Conservation (phyloP, 2,329 filamentous ascomycete genomes). For the Penicillium palitans region DNA sequence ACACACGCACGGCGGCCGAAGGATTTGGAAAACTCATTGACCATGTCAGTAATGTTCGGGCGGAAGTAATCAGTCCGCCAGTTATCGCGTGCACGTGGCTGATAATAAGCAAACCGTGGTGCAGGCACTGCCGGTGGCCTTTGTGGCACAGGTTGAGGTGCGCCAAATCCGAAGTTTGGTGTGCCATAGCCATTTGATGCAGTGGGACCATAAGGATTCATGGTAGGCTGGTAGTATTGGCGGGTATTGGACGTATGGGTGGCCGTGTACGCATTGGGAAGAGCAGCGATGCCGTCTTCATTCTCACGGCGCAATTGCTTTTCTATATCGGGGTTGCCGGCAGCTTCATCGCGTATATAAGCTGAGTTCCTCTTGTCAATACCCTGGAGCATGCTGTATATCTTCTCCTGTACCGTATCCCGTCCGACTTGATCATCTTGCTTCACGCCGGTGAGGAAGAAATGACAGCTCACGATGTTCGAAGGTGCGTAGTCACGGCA, state of each 20-base stretch:
- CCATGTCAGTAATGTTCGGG: constrained; percentile 82
- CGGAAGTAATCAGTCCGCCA: constrained; percentile 93
- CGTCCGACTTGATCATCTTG: constrained; percentile 63
- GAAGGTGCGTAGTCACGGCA: constrained; percentile 86
- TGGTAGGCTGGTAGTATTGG: constrained; percentile 21
- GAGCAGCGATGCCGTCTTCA: constrained; percentile 78
- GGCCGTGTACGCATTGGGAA: constrained; percentile 58
- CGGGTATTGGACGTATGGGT: constrained; percentile 21
- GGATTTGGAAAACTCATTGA: constrained; percentile 77
- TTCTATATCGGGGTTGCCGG: constrained; percentile 75
- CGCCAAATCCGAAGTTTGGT: constrained; percentile 71
- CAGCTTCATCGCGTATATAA: constrained; percentile 76
- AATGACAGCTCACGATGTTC: constrained; percentile 87
- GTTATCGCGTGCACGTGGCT: constrained; percentile 59
- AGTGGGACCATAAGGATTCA: constrained; percentile 5
- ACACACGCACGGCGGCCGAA: constrained; percentile 82
- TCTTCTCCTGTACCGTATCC: constrained; percentile 76
- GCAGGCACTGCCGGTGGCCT: constrained; percentile 74
- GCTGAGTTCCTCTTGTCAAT: constrained; percentile 86
- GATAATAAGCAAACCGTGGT: constrained; percentile 84
- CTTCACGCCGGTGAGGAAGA: constrained; percentile 83
- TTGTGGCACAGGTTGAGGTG: constrained; percentile 82
- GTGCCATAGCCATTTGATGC: constrained; percentile 4
- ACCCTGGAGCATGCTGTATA: constrained; percentile 83
- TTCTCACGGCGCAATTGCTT: constrained; percentile 77